Evolutionary conservation across 2,329 filamentous ascomycete species (phyloP), one percentile per base, ranked within the genome.

Genomic region (Phoma sp.): DNA sequence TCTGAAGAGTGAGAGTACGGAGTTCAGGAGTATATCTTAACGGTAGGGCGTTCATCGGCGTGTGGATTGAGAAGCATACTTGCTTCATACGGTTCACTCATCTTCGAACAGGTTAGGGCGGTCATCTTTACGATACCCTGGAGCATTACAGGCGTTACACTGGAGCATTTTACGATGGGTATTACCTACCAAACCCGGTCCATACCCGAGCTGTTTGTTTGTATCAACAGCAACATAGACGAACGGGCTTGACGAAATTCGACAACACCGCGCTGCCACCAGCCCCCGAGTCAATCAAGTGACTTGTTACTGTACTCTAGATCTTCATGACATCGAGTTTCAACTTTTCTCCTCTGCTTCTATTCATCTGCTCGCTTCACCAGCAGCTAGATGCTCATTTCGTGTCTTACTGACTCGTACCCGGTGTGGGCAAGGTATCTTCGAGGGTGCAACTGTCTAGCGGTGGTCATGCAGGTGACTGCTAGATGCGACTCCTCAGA

Each of bases 371-470:
- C 43, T 48, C 21, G 23, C 40, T 36, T 39, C 29, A 20, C 20
- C 39, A 36, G 33, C 32, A 28, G 46, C 18, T 42, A 26, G 26
- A 39, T 32, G 15, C 14, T 28, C 7, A n/a, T 18, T 42, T 3
- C 10, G 4, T 14, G 11, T 11, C 7, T 25, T 46, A 61, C 64
- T 68, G 54, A 68, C 54, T 0, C 42, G 20, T 46, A 62, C 63
- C 62, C 60, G 63, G 68, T 66, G 68, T 58, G 66, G 67, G 64
- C 52, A 61, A 69, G 67, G 51, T 42, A 39, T 28, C 12, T 32
- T 17, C 28, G 40, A 42, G 49, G 34, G 9, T 21, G 25, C 28
- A 7, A 7, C 46, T 34, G 28, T 23, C 45, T 21, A 42, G 34
- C 26, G 45, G 39, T 50, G 48, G 40, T 39, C 42, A 60, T 38